These are phyloP conservation scores for Nitzschia sp. DNA, from an alignment of 108 stramenopile species.

Conservation along the genomic window DNA sequence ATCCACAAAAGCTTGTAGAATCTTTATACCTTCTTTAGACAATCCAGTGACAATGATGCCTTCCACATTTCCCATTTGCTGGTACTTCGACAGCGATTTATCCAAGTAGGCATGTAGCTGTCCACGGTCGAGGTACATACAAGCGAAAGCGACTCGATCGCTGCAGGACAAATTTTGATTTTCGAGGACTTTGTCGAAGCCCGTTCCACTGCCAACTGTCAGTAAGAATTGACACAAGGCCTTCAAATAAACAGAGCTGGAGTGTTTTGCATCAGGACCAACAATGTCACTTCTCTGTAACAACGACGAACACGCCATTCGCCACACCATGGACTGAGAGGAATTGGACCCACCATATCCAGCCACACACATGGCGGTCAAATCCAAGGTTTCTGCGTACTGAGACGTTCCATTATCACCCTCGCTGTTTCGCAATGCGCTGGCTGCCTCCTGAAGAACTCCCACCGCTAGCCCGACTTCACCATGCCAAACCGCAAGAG, in stretches of 20 bases:
- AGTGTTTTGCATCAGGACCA: constrained; percentile 14
- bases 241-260: constrained; percentile 60
- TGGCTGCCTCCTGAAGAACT: constrained; percentile 63
- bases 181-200: constrained; percentile 52
- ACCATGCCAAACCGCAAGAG: constrained; percentile 77
- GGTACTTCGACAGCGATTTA: constrained; percentile 53
- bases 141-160: constrained; percentile 79
- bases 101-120: constrained; percentile 62
- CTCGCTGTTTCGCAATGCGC: constrained; percentile 18
- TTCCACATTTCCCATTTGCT: constrained; percentile 65
- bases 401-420: constrained; percentile 17
- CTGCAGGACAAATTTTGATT: constrained; percentile 57
- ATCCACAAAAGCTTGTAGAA: constrained; percentile 78
- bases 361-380: constrained; percentile 80
- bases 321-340: constrained; percentile 54
- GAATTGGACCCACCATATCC: constrained; percentile 54
- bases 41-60: constrained; percentile 79
- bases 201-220: constrained; percentile 41
- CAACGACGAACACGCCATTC: constrained; percentile 61
- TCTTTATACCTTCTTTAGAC: constrained; percentile 66
- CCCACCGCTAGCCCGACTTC: constrained; percentile 70
- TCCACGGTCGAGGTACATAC: constrained; percentile 53
- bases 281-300: constrained; percentile 36
- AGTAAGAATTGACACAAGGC: constrained; percentile 62
- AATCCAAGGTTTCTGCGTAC: constrained; percentile 67